Percentiles rank a stretch among this genome's conserved stretches.
Evolutionary conservation across 352 stramenopile species (phyloP).

Genomic region (Pythium aristosporum): DNA sequence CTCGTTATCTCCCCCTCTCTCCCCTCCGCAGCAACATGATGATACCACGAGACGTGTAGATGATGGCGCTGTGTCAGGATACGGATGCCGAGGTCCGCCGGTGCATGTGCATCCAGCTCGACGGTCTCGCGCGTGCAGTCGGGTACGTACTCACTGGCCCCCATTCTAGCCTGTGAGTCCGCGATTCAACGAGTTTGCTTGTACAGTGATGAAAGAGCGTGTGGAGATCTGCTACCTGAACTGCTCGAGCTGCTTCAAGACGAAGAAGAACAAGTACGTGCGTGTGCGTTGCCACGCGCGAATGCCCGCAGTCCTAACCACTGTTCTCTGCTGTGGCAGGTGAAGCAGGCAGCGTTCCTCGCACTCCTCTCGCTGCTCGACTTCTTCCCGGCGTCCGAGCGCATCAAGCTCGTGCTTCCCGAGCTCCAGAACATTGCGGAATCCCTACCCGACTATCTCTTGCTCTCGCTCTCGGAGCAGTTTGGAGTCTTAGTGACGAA

Average conservation of each 20-base stretch:
- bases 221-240: constrained; percentile 64
- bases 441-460: constrained; percentile 58
- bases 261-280: constrained; percentile 69
- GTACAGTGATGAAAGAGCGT: constrained; percentile 59
- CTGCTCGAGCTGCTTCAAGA: constrained; percentile 78
- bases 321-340: constrained; percentile 26
- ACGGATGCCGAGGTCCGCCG: constrained; percentile 79
- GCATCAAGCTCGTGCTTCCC: constrained; percentile 63
- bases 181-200: too few species aligned
- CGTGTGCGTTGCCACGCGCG: not conserved
- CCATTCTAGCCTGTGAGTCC: not conserved
- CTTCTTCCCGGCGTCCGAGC: constrained; percentile 59
- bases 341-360: constrained; percentile 77
- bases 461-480: constrained; percentile 45
- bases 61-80: constrained; percentile 84
- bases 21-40: too few species aligned
- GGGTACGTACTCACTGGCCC: constrained; percentile 34
- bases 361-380: constrained; percentile 72
- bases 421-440: constrained; percentile 61
- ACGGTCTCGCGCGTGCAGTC: constrained; percentile 65
- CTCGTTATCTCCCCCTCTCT: not conserved
- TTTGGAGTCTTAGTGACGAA: constrained; percentile 69
- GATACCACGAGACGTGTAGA: constrained; percentile 33
- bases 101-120: constrained; percentile 84
- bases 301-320: not conserved